phyloP scores from a whole-genome alignment of 139 green algal genomes.

The Volvox africanus region DNA sequence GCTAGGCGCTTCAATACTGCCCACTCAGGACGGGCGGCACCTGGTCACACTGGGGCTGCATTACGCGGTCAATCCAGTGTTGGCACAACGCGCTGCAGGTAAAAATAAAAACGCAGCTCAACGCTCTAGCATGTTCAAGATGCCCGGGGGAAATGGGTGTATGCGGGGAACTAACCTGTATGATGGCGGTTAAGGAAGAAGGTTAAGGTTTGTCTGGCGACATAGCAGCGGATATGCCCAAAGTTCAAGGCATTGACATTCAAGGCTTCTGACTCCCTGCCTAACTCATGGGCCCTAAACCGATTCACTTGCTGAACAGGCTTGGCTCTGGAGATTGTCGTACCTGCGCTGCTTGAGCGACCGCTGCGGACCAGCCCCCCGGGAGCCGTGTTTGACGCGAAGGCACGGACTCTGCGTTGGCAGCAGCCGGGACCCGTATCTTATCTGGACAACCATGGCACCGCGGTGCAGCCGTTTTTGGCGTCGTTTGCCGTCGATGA shows the following conservation, averaged over 20 bases:
- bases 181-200: too few species aligned
- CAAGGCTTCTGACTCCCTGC: too few species aligned
- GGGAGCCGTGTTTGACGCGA: conserved; percentile 11
- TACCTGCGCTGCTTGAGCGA: conserved; percentile 29
- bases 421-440: background rate
- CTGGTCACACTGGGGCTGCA: conserved; percentile 43
- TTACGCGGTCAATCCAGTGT: conserved; percentile 6
- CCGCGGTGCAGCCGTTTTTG: conserved; percentile 4
- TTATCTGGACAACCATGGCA: background rate
- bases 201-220: too few species aligned
- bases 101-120: too few species aligned
- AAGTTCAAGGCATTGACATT: too few species aligned
- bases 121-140: too few species aligned
- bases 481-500: conserved; percentile 6
- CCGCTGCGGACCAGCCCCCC: background rate
- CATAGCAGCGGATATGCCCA: too few species aligned
- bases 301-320: background rate
- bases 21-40: conserved; percentile 2
- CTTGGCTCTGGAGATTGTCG: background rate
- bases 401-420: background rate
- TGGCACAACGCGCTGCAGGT: background rate
- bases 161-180: too few species aligned
- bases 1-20: background rate
- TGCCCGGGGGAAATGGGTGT: too few species aligned
- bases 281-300: too few species aligned